Percentiles rank a stretch among this genome's conserved stretches.
Conservation (phyloP, 1,284 basidiomycete species). For the Ganoderma leucocontextum region DNA sequence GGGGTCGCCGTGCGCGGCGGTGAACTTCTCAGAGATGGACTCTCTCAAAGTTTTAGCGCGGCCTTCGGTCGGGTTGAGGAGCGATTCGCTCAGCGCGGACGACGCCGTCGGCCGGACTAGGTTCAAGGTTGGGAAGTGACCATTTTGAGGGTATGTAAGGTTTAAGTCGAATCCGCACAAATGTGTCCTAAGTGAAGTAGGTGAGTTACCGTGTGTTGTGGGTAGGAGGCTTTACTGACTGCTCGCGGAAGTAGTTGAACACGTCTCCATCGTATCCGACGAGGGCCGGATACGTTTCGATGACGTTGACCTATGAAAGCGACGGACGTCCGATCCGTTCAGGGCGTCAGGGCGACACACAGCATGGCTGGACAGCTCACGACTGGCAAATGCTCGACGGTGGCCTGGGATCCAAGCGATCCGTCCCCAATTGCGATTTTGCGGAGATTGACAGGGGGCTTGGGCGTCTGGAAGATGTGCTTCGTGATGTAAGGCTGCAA, state of each 20-base stretch:
- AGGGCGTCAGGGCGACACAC: neutral
- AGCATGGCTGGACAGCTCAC: slow-evolving; percentile 21
- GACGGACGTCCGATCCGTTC: neutral
- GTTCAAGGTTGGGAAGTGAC: slow-evolving; percentile 53
- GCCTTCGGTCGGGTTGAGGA: slow-evolving; percentile 25
- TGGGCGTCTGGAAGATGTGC: slow-evolving; percentile 63
- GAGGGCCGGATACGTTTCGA: slow-evolving; percentile 76
- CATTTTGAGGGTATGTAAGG: slow-evolving; percentile 71
- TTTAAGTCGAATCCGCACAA: slow-evolving; percentile 65
- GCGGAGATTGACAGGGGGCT: slow-evolving; percentile 68
- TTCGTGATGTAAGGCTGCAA: slow-evolving; percentile 72
- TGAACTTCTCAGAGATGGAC: slow-evolving; percentile 26
- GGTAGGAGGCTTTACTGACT: slow-evolving; percentile 48
- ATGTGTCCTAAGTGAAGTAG: slow-evolving; percentile 25
- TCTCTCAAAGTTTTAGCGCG: slow-evolving; percentile 21
- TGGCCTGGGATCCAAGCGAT: slow-evolving; percentile 57
- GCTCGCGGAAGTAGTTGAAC: slow-evolving; percentile 69
- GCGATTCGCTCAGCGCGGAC: slow-evolving; percentile 22
- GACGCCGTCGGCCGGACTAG: slow-evolving; percentile 21
- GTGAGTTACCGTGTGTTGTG: neutral
- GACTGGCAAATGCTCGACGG: slow-evolving; percentile 64
- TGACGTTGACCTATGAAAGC: slow-evolving; percentile 53
- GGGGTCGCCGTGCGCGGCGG: slow-evolving; percentile 15
- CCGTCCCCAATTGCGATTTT: slow-evolving; percentile 77
- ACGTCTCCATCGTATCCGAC: slow-evolving; percentile 74